Evolutionary conservation across 129 eudicot genomes (phyloP).

Genomic region (Tagetes patula): DNA sequence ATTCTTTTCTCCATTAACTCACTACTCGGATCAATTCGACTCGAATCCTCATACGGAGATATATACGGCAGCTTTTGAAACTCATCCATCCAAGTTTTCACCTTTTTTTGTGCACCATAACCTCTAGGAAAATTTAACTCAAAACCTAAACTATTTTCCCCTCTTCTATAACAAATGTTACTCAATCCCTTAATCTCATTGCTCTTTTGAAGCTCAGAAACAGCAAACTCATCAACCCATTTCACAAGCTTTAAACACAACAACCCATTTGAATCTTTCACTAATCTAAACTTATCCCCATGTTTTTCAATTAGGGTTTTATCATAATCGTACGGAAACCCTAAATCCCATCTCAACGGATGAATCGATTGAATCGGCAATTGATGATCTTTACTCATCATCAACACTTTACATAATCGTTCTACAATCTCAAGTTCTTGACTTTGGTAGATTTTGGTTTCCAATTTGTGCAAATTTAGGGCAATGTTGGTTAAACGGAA

Average conservation of each 20-base stretch:
- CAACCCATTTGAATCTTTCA: slow-evolving; percentile 6
- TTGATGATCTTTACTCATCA: slow-evolving; percentile 55
- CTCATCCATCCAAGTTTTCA: slow-evolving; percentile 94
- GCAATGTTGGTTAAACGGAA: slow-evolving; percentile 25
- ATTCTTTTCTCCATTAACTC: slow-evolving; percentile 92
- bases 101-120: slow-evolving; percentile 84
- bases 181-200: slow-evolving; percentile 27
- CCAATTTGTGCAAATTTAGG: slow-evolving; percentile 39
- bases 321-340: slow-evolving; percentile 76
- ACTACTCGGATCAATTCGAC: slow-evolving; percentile 61
- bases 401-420: slow-evolving; percentile 40
- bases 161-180: slow-evolving; percentile 2
- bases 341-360: slow-evolving; percentile 68
- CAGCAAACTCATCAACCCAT: slow-evolving; percentile 13
- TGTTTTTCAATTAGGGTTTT: neutral
- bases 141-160: slow-evolving; percentile 47
- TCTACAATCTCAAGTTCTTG: slow-evolving; percentile 44
- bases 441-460: slow-evolving; percentile 34
- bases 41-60: slow-evolving; percentile 81
- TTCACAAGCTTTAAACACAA: neutral
- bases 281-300: neutral
- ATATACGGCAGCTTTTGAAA: slow-evolving; percentile 83
- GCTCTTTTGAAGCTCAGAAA: slow-evolving; percentile 47
- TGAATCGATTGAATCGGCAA: slow-evolving; percentile 58
- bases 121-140: slow-evolving; percentile 80